Evolutionary conservation across 2,329 filamentous ascomycete genomes (phyloP), one percentile per base, ranked within the genome.

Genomic region (Alternaria triticina): DNA sequence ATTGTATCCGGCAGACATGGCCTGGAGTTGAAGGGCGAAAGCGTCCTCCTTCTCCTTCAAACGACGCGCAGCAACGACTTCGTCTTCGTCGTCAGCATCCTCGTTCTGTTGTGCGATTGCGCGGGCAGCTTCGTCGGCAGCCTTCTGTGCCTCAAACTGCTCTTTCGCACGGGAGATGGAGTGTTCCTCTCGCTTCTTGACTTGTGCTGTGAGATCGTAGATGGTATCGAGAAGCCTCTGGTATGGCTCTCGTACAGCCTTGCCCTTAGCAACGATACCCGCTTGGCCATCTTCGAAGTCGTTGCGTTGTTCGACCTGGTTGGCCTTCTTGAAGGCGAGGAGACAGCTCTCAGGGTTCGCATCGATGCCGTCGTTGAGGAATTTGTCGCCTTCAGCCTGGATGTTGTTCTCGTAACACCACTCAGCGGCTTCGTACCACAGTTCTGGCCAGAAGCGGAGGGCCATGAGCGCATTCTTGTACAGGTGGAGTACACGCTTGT

Each of bases 381-480:
- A 92, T 10, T 93, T 89, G 23, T 91, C 88, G 11, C 93, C 94
- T 62, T 93, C 90, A 47, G 88, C 82, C 40, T 88, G 85, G 70
- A 94, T 82, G 47, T 88, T 88, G 71, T 96, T 94, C 58, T 91
- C 87, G 74, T 94, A 94, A 79, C 93, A 97, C 88, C 95, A 98
- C 69, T 97, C 92, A 1, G 94, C 92, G 10, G 94, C 95, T 64
- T 97, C 94, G 54, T 94, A 94, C 96, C 96, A 99, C 71, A 97
- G 90, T 77, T 97, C 92, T 5, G 96, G 94, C 88, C 95, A 96
- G 81, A 98, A 99, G 54, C 94, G 90, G 59, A 99, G 83, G 5
- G 94, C 91, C 91, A 97, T 97, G 50, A 97, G 83, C 5, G 95
- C 93, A 78, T 97, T 95, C 78, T 94, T 96, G 84, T 97, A 98